Evolutionary conservation across 2,329 filamentous ascomycete species (phyloP), one percentile per base, ranked within the genome.

Genomic region (Stagonosporopsis tanaceti): DNA sequence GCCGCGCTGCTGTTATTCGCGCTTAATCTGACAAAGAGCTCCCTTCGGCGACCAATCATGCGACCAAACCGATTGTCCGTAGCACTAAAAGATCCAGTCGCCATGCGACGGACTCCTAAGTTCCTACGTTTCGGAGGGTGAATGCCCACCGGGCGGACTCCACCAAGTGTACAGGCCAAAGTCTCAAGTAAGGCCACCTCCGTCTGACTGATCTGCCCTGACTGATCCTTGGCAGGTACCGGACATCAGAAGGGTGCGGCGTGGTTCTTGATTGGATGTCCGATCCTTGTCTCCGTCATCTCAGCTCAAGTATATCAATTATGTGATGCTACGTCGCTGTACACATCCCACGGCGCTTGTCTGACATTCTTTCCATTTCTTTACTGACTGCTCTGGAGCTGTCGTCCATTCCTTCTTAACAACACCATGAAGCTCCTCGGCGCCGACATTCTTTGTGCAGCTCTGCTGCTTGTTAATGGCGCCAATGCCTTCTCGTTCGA

Each of bases 331-430:
- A 20, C 39, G 8, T 22, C 22, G n/a, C n/a, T 7, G 6, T 37
- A 4, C 15, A 30, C n/a, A 24, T 12, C 20, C 24, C 20, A 25
- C 39, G 15, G 46, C 34, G 12, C 15, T 34, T n/a, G 5, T 35
- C 24, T 40, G 8, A 35, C 28, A 17, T 20, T 40, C 42, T 25
- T 28, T 41, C 30, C 25, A 9, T 32, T 44, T 17, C 6, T 39
- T 44, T 9, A 35, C 22, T 45, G 50, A 42, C 46, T 28, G 40
- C 51, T 59, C 54, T 57, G 54, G 50, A 55, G 50, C 42, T 34
- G 42, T 55, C 51, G 41, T 60, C 42, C 57, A 57, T 56, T 60
- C 51, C 39, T 52, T 59, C 9, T 44, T 32, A n/a, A 4, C 4
- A 3, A 35, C 28, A 57, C 9, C 34, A 60, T 60, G 57, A 57